These are phyloP conservation scores for Backusella macrospora DNA, from an alignment of 192 early-diverging fungal species.

Conservation along the genomic window DNA sequence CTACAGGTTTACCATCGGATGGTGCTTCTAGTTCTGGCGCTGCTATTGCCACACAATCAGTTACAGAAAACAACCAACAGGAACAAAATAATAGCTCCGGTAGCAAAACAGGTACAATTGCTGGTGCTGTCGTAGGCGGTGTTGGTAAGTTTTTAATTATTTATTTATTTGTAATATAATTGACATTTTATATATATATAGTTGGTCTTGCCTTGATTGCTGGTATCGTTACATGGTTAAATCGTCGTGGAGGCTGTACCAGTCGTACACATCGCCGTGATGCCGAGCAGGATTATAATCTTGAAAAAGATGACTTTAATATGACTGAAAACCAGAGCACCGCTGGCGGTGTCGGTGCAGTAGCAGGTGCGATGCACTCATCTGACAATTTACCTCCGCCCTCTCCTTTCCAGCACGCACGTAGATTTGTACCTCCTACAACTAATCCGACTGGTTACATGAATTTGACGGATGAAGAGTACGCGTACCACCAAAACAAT, in stretches of 20 bases:
- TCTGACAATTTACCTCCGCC: conserved; percentile 19
- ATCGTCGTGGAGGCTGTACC: conserved; percentile 39
- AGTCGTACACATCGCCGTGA: conserved; percentile 21
- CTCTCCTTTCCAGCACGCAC: conserved; percentile 28
- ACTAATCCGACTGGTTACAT: conserved; percentile 20
- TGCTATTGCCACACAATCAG: background rate
- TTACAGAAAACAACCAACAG: background rate
- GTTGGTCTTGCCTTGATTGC: conserved; percentile 36
- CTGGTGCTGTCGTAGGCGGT: conserved; percentile 24
- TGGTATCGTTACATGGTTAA: conserved; percentile 38
- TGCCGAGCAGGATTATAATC: background rate
- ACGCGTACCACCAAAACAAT: background rate
- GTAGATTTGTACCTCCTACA: conserved; percentile 25
- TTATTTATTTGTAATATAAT: background rate
- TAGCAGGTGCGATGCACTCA: conserved; percentile 12
- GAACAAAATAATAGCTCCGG: background rate
- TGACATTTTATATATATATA: conserved; percentile 9
- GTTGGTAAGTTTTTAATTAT: conserved; percentile 10
- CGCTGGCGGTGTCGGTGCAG: background rate
- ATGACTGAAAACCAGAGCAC: conserved; percentile 21
- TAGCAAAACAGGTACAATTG: conserved; percentile 25
- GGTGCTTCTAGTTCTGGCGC: background rate
- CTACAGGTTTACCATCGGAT: background rate
- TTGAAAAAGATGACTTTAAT: conserved; percentile 27
- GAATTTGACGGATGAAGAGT: conserved; percentile 29